phyloP scores from a whole-genome alignment of 352 stramenopile species.

The Elongisporangium undulatum region DNA sequence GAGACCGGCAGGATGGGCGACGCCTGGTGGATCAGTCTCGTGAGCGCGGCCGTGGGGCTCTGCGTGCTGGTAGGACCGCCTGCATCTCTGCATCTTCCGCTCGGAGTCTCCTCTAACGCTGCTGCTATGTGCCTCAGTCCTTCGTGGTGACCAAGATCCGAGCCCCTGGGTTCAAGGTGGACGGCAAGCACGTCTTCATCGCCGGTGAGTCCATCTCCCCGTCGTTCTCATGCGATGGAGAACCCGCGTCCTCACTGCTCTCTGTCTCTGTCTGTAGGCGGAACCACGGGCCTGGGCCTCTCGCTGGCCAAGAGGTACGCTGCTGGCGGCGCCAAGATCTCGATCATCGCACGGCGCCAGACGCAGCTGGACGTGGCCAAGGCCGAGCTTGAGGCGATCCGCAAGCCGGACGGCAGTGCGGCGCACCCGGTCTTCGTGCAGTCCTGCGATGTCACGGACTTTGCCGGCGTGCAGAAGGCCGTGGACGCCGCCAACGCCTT shows the following conservation, averaged over 20 bases:
- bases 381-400: conserved; percentile 44
- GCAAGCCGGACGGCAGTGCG: conserved; percentile 16
- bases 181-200: conserved; percentile 82
- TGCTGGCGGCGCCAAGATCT: conserved; percentile 60
- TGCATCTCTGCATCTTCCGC: neutral
- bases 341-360: conserved; percentile 57
- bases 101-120: conserved; percentile 5
- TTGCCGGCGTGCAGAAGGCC: conserved; percentile 46
- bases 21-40: conserved; percentile 43
- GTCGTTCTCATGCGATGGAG: neutral
- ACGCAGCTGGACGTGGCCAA: conserved; percentile 63
- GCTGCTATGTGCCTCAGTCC: conserved; percentile 25
- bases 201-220: conserved; percentile 15
- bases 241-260: too few species aligned
- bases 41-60: conserved; percentile 40
- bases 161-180: conserved; percentile 63
- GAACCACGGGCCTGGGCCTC: conserved; percentile 64
- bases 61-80: conserved; percentile 34
- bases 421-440: conserved; percentile 46
- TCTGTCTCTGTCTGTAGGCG: conserved; percentile 16
- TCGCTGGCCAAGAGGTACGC: conserved; percentile 68
- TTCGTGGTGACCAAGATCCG: conserved; percentile 56
- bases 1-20: conserved; percentile 23
- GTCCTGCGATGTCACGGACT: conserved; percentile 71
- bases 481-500: conserved; percentile 65